A percentile compares a stretch with the other conserved stretches of the same genome.
Conservation (phyloP, 2,329 filamentous ascomycete genomes). For the Domatiomyces catenatus region DNA sequence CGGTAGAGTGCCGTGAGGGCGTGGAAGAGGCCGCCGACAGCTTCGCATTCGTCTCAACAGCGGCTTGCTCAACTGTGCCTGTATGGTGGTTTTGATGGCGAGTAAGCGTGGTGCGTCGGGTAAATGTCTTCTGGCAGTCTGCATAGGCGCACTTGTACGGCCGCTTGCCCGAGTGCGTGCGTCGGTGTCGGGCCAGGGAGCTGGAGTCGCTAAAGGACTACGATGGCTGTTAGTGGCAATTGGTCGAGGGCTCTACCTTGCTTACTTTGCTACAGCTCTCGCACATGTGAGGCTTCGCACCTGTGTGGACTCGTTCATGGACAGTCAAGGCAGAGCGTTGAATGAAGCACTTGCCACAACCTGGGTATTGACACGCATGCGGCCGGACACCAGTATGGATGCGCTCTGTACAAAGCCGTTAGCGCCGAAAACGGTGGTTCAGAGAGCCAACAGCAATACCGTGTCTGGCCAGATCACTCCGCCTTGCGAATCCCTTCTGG, state of each 20-base stretch:
- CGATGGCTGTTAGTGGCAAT: slow-evolving; percentile 14
- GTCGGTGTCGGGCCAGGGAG: slow-evolving; percentile 78
- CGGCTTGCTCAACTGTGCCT: slow-evolving; percentile 86
- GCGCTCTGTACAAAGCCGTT: slow-evolving; percentile 46
- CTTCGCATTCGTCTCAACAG: slow-evolving; percentile 72
- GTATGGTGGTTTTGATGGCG: slow-evolving; percentile 93
- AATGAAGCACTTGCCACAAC: slow-evolving; percentile 92
- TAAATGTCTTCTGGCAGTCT: slow-evolving; percentile 97
- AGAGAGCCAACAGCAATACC: slow-evolving; percentile 42
- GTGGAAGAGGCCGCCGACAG: slow-evolving; percentile 44
- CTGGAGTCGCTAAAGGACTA: slow-evolving; percentile 94
- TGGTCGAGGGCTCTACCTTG: slow-evolving; percentile 3
- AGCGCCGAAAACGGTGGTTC: not conserved
- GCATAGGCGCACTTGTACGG: slow-evolving; percentile 97
- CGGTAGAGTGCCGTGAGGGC: slow-evolving; percentile 43
- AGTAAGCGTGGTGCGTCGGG: slow-evolving; percentile 82
- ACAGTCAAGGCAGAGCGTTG: slow-evolving; percentile 91
- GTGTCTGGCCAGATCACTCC: slow-evolving; percentile 87
- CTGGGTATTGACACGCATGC: slow-evolving; percentile 78
- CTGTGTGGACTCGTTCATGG: slow-evolving; percentile 87
- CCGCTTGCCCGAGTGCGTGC: slow-evolving; percentile 88
- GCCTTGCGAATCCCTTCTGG: slow-evolving; percentile 76
- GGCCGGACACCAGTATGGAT: slow-evolving; percentile 87
- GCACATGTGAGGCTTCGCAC: slow-evolving; percentile 96
- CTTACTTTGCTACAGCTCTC: slow-evolving; percentile 88